Base-by-base conservation (phyloP, 23 red algal genomes). In the Pyropia yezoensis region DNA sequence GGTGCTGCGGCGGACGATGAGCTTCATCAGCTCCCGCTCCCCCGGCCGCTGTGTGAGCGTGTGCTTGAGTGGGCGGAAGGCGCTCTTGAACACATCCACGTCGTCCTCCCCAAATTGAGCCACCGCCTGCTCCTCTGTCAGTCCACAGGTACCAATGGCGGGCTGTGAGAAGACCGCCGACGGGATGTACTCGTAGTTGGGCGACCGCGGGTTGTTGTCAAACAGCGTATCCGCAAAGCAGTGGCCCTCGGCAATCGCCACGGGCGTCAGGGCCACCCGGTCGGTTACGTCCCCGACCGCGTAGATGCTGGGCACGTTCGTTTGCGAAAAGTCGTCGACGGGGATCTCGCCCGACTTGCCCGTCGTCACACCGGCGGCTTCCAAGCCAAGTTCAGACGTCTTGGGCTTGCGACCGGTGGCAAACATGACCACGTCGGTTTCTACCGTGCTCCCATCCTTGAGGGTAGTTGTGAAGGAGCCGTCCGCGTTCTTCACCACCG, bases 231-330 rank as follows among this genome's bases (percentile, higher is more conserved):
- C 94, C 3, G 94, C 85, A 75, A 98, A 88, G 25, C 80, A 83
- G 64, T 85, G 72, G 26, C 94, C 94, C 58, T 98, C 94, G 14
- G 80, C 82, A 30, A 98, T 90, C n/a, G 94, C 94, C 3, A 98
- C 94, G 0, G 94, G 94, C 49, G 94, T 98, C 59, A 98, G 69
- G 27, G 73, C 67, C 26, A 98, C 56, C 17, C 87, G 62, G 54
- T 88, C 83, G 12, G 87, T 98, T 13, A 90, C 83, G 62, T 98
- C 94, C 0, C 94, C 94, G 33, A 98, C 73, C 24, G 94, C 94
- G 70, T 88, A 98, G 61, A 98, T 91, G 32, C 80, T 77, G 22
- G 76, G 65, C 45, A 98, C 82, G 56, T 87, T 98, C 16, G 94
- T 98, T 55, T 85, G 67, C 50, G 68, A 78, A 73, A 79, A 91